phyloP scores from a whole-genome alignment of 2,329 filamentous ascomycete species.

The Sarocladiaceae sp. region DNA sequence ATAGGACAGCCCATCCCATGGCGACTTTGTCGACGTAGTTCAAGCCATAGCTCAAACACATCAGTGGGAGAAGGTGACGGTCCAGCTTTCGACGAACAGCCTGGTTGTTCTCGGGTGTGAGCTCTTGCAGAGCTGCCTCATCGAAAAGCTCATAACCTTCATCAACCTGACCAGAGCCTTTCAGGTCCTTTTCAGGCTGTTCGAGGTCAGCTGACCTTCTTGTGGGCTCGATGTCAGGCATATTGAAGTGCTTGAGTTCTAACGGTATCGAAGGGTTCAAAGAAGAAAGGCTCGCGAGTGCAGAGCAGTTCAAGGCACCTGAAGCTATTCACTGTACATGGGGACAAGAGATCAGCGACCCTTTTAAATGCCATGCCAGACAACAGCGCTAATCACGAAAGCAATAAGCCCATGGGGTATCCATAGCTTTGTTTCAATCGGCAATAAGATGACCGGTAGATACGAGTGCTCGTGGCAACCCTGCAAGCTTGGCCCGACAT shows the following conservation, averaged over 20 bases:
- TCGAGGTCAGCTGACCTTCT: neutral
- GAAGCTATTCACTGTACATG: too few species aligned
- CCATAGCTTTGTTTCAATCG: too few species aligned
- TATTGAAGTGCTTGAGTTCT: neutral
- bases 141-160: conserved; percentile 17
- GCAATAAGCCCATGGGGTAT: too few species aligned
- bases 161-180: conserved; percentile 14
- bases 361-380: too few species aligned
- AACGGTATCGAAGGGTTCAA: neutral
- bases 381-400: too few species aligned
- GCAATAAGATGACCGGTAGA: too few species aligned
- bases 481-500: neutral
- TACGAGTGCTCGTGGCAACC: neutral
- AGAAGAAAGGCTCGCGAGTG: neutral
- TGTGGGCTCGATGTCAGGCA: neutral
- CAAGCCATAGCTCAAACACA: conserved; percentile 18
- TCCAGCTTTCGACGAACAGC: conserved; percentile 16
- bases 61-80: conserved; percentile 15
- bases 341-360: too few species aligned
- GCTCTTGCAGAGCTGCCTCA: conserved; percentile 6
- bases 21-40: conserved; percentile 19
- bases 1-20: conserved; percentile 25
- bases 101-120: conserved; percentile 14
- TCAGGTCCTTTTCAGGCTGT: conserved; percentile 10
- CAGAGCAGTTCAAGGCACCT: neutral